Base-by-base conservation (phyloP, 1,284 basidiomycete genomes). In the Cystobasidiaceae sp. region DNA sequence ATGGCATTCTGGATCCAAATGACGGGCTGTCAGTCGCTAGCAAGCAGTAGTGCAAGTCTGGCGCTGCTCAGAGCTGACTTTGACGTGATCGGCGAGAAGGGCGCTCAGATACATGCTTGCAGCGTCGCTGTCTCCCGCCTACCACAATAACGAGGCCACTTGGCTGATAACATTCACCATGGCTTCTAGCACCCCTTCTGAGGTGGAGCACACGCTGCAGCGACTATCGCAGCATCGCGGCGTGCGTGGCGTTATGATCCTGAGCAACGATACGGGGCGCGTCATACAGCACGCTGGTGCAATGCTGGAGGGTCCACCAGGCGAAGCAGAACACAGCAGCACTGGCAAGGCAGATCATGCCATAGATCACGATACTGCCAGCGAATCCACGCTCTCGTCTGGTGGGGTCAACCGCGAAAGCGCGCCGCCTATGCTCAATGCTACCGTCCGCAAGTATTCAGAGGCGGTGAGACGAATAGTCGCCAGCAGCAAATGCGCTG, bases 251-350 rank as follows among this genome's bases (percentile, higher is more conserved):
- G 92, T 93, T 73, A 83, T 96, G 74, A 82, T 94, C 6, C 80
- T 94, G 33, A 66, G 62, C 50, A 58, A 55, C 48, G 51, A 84
- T 13, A 80, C 79, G 28, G 79, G 77, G 4, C 68, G 73, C 69
- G 90, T 94, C 68, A 86, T 94, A 70, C 82, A 89, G 48, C 85
- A 88, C 71, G 86, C 87, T 0, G 92, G 92, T 0, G 83, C 87
- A 32, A 83, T 91, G 0, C 93, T 96, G 72, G 90, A 93, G 68
- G 89, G 89, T 2, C 63, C 70, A 2, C 15, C 46, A 41, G 13
- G 44, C 43, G 19, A n/a, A 2, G 17, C 43, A 28, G 58, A 49
- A 5, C 43, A 60, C 0, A 30, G 37, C 3, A 21, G 34, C 8
- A 30, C 27, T 7, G 39, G 34, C 13, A 37, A 28, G 15, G n/a